A percentile compares a stretch with the other conserved stretches of the same genome.
phyloP scores from a whole-genome alignment of 1,139 yeast species.

The Maudiozyma humilis region DNA sequence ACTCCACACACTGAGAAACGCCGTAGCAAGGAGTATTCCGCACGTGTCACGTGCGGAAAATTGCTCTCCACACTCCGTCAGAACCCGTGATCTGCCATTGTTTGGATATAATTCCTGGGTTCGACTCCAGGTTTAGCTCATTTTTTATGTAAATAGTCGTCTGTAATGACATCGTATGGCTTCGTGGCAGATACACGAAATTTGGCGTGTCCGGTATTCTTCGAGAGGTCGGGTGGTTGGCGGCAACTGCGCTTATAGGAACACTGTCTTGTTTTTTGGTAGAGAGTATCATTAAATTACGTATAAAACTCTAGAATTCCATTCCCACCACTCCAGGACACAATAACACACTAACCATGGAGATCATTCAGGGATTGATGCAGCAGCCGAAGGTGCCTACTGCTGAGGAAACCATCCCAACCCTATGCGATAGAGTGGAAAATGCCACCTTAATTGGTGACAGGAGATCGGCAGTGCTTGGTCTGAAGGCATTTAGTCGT shows the following conservation, averaged over 20 bases:
- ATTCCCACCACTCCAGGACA: not conserved
- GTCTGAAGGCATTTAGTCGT: slow-evolving; percentile 81
- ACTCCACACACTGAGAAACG: too few species aligned
- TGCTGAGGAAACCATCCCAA: slow-evolving; percentile 83
- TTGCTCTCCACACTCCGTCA: not conserved
- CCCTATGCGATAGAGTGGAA: slow-evolving; percentile 77
- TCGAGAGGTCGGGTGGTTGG: not conserved
- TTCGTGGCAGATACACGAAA: not conserved
- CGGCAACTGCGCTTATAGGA: not conserved
- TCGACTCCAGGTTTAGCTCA: not conserved
- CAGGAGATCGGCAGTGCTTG: slow-evolving; percentile 83
- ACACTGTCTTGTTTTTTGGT: too few species aligned
- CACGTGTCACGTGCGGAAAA: not conserved
- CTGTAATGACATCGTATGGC: not conserved
- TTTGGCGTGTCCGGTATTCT: not conserved
- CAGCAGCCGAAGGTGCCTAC: slow-evolving; percentile 48
- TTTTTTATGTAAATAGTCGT: not conserved
- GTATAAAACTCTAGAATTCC: too few species aligned
- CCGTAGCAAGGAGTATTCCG: not conserved
- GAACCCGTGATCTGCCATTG: not conserved
- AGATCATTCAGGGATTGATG: slow-evolving; percentile 43
- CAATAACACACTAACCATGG: slow-evolving; percentile 29
- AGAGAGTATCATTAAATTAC: too few species aligned
- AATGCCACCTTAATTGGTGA: slow-evolving; percentile 80
- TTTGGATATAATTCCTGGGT: too few species aligned